A percentile compares a stretch with the other conserved stretches of the same genome.
Conservation (phyloP, 176 grass and related monocot genomes). For the Ensete ventricosum region DNA sequence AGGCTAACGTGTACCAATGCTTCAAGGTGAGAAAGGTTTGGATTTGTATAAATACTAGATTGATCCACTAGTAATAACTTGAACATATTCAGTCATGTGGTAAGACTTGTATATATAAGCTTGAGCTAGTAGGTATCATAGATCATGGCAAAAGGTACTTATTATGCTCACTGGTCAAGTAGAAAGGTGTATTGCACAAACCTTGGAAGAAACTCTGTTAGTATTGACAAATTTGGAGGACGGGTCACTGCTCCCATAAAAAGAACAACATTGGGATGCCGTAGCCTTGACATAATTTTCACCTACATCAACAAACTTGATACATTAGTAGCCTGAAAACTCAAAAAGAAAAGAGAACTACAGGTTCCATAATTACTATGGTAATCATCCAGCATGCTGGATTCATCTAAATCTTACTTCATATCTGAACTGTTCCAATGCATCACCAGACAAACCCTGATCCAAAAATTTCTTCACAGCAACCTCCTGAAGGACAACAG, state of each 20-base stretch:
- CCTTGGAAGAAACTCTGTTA: slow-evolving; percentile 94
- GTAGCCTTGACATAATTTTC: slow-evolving; percentile 87
- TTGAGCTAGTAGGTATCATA: too few relatives aligned
- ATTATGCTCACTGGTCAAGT: neutral
- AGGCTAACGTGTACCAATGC: too few relatives aligned
- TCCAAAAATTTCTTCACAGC: slow-evolving; percentile 98
- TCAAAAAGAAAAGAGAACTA: neutral
- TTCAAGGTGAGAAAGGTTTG: too few relatives aligned
- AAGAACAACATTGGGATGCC: slow-evolving; percentile 98
- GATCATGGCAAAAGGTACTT: too few relatives aligned
- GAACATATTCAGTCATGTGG: neutral
- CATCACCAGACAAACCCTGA: slow-evolving; percentile 84
- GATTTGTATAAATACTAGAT: too few relatives aligned
- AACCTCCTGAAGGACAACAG: slow-evolving; percentile 54
- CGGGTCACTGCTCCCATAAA: slow-evolving; percentile 97
- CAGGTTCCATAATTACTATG: neutral
- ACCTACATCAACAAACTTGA: slow-evolving; percentile 46
- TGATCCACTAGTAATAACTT: too few relatives aligned
- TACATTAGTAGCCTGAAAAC: neutral
- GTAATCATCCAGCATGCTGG: neutral
- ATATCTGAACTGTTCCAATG: slow-evolving; percentile 92
- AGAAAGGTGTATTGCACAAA: slow-evolving; percentile 24
- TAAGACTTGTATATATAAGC: too few relatives aligned
- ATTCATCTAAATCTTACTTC: slow-evolving; percentile 56
- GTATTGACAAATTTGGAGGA: slow-evolving; percentile 94